Percentiles rank a stretch among this genome's conserved stretches.
These are phyloP conservation scores for Fusarium sp. DNA, from an alignment of 2,329 filamentous ascomycete species.

Conservation along the genomic window DNA sequence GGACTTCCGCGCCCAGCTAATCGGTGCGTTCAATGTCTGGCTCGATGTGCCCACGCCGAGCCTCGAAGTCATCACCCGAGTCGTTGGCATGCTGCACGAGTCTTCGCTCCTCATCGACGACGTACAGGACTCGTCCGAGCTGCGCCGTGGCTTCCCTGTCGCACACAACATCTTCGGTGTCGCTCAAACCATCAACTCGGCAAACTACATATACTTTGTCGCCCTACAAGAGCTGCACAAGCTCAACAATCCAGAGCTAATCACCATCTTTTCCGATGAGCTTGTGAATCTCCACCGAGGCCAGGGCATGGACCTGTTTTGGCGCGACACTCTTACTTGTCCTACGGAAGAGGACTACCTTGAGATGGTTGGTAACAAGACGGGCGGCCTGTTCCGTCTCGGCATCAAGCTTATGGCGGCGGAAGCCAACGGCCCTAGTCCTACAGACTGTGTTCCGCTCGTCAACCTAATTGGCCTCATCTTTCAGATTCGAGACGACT, in stretches of 20 bases:
- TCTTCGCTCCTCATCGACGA: slow-evolving; percentile 86
- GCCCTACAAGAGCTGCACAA: slow-evolving; percentile 78
- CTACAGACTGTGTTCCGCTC: slow-evolving; percentile 79
- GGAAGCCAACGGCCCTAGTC: slow-evolving; percentile 59
- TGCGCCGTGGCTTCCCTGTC: slow-evolving; percentile 81
- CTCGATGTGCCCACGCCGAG: slow-evolving; percentile 75
- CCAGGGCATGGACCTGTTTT: slow-evolving; percentile 91
- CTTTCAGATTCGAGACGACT: slow-evolving; percentile 94
- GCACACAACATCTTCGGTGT: slow-evolving; percentile 86
- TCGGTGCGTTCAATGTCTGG: slow-evolving; percentile 83
- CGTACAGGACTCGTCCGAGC: slow-evolving; percentile 80
- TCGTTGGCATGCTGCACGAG: slow-evolving; percentile 86
- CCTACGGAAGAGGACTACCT: slow-evolving; percentile 89
- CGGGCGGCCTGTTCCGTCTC: slow-evolving; percentile 83
- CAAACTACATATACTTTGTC: slow-evolving; percentile 88
- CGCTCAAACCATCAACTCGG: slow-evolving; percentile 88
- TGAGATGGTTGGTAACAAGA: slow-evolving; percentile 95
- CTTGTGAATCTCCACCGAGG: slow-evolving; percentile 84
- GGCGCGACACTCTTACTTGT: slow-evolving; percentile 84
- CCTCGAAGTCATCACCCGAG: slow-evolving; percentile 77
- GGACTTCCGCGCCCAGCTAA: slow-evolving; percentile 82
- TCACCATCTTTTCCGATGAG: slow-evolving; percentile 81
- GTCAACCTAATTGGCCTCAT: slow-evolving; percentile 86
- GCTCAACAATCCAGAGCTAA: slow-evolving; percentile 71
- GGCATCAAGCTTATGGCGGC: slow-evolving; percentile 90